These are phyloP conservation scores for Xylariaceae sp. DNA, from an alignment of 2,329 filamentous ascomycete species.

Conservation along the genomic window DNA sequence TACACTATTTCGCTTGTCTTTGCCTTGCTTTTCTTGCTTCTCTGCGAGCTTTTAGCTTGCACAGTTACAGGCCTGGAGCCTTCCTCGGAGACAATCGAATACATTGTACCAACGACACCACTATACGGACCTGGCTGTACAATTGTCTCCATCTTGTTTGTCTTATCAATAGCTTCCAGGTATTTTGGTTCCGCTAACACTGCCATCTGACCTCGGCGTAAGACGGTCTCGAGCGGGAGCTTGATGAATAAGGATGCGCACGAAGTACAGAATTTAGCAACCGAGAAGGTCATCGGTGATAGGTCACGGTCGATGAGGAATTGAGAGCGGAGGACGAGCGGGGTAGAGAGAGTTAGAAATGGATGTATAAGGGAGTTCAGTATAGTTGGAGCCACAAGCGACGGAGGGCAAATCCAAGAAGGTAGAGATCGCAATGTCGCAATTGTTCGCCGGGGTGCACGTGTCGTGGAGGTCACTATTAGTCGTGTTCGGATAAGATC, in stretches of 20 bases:
- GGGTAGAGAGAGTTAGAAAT: conserved; percentile 79
- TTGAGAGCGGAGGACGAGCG: conserved; percentile 83
- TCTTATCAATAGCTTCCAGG: conserved; percentile 54
- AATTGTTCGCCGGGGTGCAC: conserved; percentile 77
- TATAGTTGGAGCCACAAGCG: conserved; percentile 81
- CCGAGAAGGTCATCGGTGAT: conserved; percentile 80
- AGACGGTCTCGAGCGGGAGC: conserved; percentile 88
- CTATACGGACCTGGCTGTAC: conserved; percentile 80
- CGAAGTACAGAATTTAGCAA: conserved; percentile 82
- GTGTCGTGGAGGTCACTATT: conserved; percentile 80
- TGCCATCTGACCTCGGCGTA: conserved; percentile 84
- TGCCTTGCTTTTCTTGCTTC: conserved; percentile 41
- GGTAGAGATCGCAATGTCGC: conserved; percentile 79
- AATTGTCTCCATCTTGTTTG: conserved; percentile 68
- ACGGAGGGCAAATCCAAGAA: conserved; percentile 72
- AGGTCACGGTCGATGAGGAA: conserved; percentile 82
- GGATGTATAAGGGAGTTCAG: conserved; percentile 86
- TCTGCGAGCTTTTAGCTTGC: conserved; percentile 34
- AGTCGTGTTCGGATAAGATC: conserved; percentile 89
- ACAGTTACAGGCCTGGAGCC: conserved; percentile 62
- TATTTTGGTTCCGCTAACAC: conserved; percentile 65
- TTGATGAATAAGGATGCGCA: conserved; percentile 83
- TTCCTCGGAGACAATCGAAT: conserved; percentile 83
- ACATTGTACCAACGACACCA: conserved; percentile 91
- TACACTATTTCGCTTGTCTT: conserved; percentile 51